Conservation (phyloP, 805 yeast genomes). For the Saturnispora sekii region DNA sequence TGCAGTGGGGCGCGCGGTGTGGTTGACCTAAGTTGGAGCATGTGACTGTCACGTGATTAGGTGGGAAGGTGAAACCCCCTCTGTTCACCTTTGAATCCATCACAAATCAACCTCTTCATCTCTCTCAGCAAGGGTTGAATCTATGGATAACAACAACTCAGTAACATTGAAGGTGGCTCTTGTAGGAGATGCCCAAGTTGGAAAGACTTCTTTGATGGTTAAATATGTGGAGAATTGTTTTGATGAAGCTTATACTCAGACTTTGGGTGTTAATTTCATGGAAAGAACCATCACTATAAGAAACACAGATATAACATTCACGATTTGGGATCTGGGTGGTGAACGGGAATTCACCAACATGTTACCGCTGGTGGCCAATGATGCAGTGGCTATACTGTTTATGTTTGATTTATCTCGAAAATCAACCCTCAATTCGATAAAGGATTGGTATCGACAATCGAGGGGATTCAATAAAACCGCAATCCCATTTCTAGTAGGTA, state of each 20-base stretch:
- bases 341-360: conserved; percentile 90
- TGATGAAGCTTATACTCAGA: conserved; percentile 87
- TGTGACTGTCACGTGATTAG: neutral
- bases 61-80: neutral
- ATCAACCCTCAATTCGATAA: conserved; percentile 75
- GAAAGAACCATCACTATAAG: conserved; percentile 79
- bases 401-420: conserved; percentile 86
- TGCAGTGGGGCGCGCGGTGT: too few relatives aligned
- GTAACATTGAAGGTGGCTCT: conserved; percentile 81
- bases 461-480: conserved; percentile 85
- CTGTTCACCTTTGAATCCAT: neutral
- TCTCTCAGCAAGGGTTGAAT: neutral
- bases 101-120: neutral
- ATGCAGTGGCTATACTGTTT: conserved; percentile 84
- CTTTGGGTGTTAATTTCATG: conserved; percentile 92
- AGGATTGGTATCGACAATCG: conserved; percentile 92
- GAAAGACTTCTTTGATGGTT: conserved; percentile 93
- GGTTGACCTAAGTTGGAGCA: neutral
- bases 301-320: conserved; percentile 79
- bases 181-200: conserved; percentile 92
- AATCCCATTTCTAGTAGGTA: conserved; percentile 84
- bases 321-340: conserved; percentile 95
- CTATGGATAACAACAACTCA: conserved; percentile 23
- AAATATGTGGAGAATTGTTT: conserved; percentile 93
- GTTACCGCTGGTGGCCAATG: conserved; percentile 87